Evolutionary conservation across 805 yeast genomes (phyloP).

Genomic region (Metschnikowia orientalis): DNA sequence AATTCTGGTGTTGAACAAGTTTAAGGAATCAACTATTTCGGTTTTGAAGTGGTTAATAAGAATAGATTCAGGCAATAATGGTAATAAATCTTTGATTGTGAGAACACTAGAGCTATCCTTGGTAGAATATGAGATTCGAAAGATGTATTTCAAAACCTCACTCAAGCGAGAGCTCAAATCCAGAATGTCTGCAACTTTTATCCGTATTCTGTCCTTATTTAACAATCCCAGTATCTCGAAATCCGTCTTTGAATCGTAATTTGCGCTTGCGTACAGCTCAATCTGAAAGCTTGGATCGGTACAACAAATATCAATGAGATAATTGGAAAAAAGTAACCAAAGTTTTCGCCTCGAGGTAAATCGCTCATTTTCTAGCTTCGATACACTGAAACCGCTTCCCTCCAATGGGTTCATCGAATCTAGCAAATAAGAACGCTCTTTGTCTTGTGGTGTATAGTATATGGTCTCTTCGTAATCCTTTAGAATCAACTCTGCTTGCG

Average conservation of each 20-base stretch:
- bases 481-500: constrained; percentile 43
- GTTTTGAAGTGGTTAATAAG: constrained; percentile 79
- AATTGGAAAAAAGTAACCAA: constrained; percentile 65
- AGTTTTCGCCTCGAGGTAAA: constrained; percentile 55
- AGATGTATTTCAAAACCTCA: constrained; percentile 27
- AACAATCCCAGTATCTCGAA: too few relatives aligned
- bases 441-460: not conserved
- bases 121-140: constrained; percentile 26
- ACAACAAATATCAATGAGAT: constrained; percentile 35
- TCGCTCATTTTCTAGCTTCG: constrained; percentile 32
- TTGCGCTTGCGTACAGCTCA: too few relatives aligned
- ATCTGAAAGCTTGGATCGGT: not conserved
- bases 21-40: constrained; percentile 76
- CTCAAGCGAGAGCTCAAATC: constrained; percentile 19
- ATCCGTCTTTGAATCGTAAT: too few relatives aligned
- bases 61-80: constrained; percentile 78
- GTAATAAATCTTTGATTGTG: constrained; percentile 75
- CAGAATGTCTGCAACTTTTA: too few relatives aligned
- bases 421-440: constrained; percentile 1
- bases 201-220: too few relatives aligned
- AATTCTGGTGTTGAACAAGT: constrained; percentile 64
- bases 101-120: constrained; percentile 32
- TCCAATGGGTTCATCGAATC: not conserved
- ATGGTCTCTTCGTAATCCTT: constrained; percentile 25
- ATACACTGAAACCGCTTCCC: constrained; percentile 19